A percentile compares a stretch with the other conserved stretches of the same genome.
Conservation (phyloP, 176 grass and related monocot genomes). For the Echinochloa phyllopogon region DNA sequence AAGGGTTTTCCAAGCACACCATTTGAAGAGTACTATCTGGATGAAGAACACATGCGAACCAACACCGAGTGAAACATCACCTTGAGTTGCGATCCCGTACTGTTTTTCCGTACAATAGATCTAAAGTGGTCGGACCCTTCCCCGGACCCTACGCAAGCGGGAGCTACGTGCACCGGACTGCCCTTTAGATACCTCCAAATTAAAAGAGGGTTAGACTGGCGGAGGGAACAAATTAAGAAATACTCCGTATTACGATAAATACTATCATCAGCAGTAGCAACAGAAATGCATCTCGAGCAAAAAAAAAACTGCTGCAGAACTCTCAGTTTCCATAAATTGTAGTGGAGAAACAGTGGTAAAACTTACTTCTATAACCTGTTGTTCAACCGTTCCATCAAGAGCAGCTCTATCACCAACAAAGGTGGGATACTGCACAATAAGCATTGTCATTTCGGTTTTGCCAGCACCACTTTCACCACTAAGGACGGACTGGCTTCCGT, state of each 20-base stretch:
- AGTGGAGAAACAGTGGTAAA: slow-evolving; percentile 31
- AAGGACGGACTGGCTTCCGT: slow-evolving; percentile 83
- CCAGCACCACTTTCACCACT: slow-evolving; percentile 99
- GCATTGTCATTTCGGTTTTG: slow-evolving; percentile 95
- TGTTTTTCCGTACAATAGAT: slow-evolving; percentile 99
- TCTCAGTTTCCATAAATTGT: slow-evolving; percentile 21
- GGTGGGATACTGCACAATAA: slow-evolving; percentile 97
- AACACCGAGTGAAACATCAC: slow-evolving; percentile 38
- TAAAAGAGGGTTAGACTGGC: slow-evolving; percentile 90
- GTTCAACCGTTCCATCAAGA: slow-evolving; percentile 88
- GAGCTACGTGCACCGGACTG: too few species aligned
- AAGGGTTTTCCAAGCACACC: too few species aligned
- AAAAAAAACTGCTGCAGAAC: too few species aligned
- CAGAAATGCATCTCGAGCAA: slow-evolving; percentile 17
- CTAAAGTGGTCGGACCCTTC: too few species aligned
- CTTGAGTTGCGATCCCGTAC: slow-evolving; percentile 96
- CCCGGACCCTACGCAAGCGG: too few species aligned
- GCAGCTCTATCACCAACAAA: slow-evolving; percentile 88
- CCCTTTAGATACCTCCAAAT: slow-evolving; percentile 89
- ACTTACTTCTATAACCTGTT: slow-evolving; percentile 96
- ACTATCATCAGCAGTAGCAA: background rate
- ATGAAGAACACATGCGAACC: background rate
- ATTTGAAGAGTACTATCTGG: slow-evolving; percentile 11
- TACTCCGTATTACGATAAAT: slow-evolving; percentile 30
- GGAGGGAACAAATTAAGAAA: slow-evolving; percentile 41